Evolutionary conservation across 2,329 filamentous ascomycete genomes (phyloP).

Genomic region (Magnaporthales sp.): DNA sequence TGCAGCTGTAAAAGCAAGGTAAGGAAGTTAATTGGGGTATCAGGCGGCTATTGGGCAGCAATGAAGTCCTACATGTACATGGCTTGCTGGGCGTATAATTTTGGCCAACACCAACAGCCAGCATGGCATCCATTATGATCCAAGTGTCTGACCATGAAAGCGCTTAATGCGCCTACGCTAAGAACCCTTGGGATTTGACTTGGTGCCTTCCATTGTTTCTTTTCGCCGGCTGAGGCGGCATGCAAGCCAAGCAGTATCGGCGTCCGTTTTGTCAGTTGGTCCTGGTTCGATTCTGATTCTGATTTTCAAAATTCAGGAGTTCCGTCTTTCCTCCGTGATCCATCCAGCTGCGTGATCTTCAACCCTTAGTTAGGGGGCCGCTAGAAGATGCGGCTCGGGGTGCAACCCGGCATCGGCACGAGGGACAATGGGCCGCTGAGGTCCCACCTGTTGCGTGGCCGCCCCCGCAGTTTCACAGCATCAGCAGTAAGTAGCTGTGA

Average conservation of each 20-base stretch:
- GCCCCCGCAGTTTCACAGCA: not conserved
- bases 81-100: not conserved
- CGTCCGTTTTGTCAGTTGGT: not conserved
- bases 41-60: not conserved
- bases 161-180: not conserved
- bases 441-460: not conserved
- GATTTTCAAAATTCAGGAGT: not conserved
- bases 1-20: not conserved
- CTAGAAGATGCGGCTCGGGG: not conserved
- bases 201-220: not conserved
- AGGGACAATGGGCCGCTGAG: not conserved
- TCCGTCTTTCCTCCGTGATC: not conserved
- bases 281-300: not conserved
- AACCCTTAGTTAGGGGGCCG: not conserved
- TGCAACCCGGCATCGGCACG: not conserved
- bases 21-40: no score
- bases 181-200: not conserved
- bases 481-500: not conserved
- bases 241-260: not conserved
- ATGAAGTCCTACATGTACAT: not conserved
- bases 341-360: not conserved
- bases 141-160: not conserved
- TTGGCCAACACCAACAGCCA: not conserved
- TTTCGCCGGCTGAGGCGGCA: not conserved
- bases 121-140: not conserved